Conservation (phyloP, 352 stramenopile species). For the Globisporangium paddicum region DNA sequence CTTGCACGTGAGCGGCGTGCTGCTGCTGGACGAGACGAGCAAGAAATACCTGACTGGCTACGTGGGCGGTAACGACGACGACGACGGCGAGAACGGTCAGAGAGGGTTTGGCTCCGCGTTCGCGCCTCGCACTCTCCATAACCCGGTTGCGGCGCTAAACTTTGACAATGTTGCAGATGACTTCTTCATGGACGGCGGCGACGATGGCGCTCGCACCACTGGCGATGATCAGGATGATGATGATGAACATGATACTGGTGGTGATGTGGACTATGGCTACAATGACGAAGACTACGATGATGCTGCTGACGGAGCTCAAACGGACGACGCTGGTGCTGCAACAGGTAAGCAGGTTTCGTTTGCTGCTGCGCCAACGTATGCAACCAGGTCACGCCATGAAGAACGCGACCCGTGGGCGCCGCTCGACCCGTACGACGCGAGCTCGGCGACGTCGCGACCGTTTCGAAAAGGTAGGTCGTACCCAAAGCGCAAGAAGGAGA, state of each 20-base stretch:
- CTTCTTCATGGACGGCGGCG: slow-evolving; percentile 26
- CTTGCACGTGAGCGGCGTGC: slow-evolving; percentile 59
- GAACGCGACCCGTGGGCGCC: slow-evolving; percentile 63
- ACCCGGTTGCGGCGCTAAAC: slow-evolving; percentile 27
- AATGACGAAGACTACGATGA: slow-evolving; percentile 5
- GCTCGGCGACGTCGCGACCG: slow-evolving; percentile 45
- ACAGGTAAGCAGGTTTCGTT: slow-evolving; percentile 7
- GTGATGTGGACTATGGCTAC: slow-evolving; percentile 14
- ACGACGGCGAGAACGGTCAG: slow-evolving; percentile 15
- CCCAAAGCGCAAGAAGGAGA: slow-evolving; percentile 41
- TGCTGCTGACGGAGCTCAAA: slow-evolving; percentile 2
- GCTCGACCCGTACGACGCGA: slow-evolving; percentile 79
- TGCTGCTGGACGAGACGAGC: slow-evolving; percentile 76
- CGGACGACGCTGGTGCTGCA: neutral
- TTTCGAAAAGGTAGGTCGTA: slow-evolving; percentile 78
- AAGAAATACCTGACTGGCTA: slow-evolving; percentile 51
- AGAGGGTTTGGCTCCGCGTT: neutral
- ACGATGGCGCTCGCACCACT: slow-evolving; percentile 22
- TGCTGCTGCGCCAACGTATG: neutral
- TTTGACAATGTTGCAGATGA: slow-evolving; percentile 32
- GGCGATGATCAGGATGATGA: slow-evolving; percentile 20
- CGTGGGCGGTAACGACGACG: slow-evolving; percentile 9
- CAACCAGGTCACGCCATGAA: slow-evolving; percentile 5
- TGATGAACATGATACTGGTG: slow-evolving; percentile 26
- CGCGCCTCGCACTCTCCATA: neutral